phyloP scores from a whole-genome alignment of 176 grass and related monocot genomes.

The Pontederia crassipes region DNA sequence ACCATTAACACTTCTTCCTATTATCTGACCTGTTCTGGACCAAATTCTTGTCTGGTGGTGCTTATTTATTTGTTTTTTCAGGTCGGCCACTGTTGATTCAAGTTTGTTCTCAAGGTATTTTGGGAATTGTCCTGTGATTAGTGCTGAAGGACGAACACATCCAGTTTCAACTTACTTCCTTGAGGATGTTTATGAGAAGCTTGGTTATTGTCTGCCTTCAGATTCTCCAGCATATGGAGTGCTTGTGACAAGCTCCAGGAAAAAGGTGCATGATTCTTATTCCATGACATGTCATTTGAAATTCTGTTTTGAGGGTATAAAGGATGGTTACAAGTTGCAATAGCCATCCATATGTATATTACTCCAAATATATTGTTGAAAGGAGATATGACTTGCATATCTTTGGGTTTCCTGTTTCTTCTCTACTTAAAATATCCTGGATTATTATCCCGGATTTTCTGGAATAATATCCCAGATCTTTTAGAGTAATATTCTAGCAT shows the following conservation, averaged over 20 bases:
- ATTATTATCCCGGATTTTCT: too few relatives aligned
- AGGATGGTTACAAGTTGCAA: too few relatives aligned
- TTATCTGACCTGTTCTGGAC: neutral
- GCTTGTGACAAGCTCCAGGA: slow-evolving; percentile 38
- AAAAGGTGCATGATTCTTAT: slow-evolving; percentile 36
- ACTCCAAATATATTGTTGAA: too few relatives aligned
- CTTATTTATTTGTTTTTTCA: slow-evolving; percentile 12
- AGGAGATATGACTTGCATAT: too few relatives aligned
- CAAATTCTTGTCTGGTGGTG: neutral
- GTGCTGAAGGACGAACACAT: slow-evolving; percentile 92
- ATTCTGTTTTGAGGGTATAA: too few relatives aligned
- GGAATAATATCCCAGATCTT: too few relatives aligned
- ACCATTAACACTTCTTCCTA: neutral
- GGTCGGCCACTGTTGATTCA: slow-evolving; percentile 93
- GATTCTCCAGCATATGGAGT: slow-evolving; percentile 84
- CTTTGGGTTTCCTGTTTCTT: too few relatives aligned
- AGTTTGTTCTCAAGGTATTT: slow-evolving; percentile 88
- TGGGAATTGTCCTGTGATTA: slow-evolving; percentile 81
- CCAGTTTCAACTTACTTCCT: slow-evolving; percentile 81
- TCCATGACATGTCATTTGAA: neutral
- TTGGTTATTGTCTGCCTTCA: slow-evolving; percentile 70
- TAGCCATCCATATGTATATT: too few relatives aligned
- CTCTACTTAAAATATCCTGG: too few relatives aligned
- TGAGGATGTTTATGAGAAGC: slow-evolving; percentile 88
- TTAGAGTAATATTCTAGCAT: too few relatives aligned